A percentile compares a stretch with the other conserved stretches of the same genome.
phyloP scores from a whole-genome alignment of 2,329 filamentous ascomycete species.

The Cordyceps cicadae region DNA sequence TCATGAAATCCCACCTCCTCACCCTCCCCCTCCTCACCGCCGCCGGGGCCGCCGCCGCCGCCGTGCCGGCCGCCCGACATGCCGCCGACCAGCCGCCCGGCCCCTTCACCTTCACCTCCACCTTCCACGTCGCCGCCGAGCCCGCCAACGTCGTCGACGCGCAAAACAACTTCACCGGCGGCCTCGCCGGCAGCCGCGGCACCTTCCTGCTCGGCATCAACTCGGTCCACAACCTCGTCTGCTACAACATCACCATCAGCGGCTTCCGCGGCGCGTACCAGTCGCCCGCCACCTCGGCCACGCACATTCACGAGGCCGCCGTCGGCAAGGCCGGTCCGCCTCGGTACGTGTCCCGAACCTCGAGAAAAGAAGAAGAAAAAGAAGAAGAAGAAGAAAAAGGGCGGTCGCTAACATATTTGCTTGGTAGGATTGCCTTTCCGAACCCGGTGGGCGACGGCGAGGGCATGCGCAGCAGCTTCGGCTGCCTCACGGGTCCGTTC shows the following conservation, averaged over 20 bases:
- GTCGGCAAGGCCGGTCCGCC: constrained; percentile 41
- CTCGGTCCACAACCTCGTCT: constrained; percentile 33
- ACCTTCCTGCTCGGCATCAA: constrained; percentile 47
- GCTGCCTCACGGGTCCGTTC: constrained; percentile 32
- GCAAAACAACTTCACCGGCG: constrained; percentile 29
- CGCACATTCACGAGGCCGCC: constrained; percentile 45
- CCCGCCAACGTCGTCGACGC: constrained; percentile 41
- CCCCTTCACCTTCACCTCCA: constrained; percentile 38
- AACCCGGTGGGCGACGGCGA: constrained; percentile 34
- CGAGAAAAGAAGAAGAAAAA: neutral
- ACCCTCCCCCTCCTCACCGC: neutral
- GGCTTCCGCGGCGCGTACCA: constrained; percentile 41
- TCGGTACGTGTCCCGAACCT: constrained; percentile 20
- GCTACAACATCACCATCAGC: constrained; percentile 43
- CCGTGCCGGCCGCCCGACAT: neutral
- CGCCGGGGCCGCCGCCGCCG: neutral
- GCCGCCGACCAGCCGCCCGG: neutral
- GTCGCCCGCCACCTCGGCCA: constrained; percentile 43
- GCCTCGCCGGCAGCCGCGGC: constrained; percentile 36
- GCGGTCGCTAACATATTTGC: neutral
- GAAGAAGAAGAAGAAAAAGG: neutral
- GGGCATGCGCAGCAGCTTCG: constrained; percentile 29
- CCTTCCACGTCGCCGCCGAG: constrained; percentile 38
- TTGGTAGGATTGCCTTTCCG: constrained; percentile 36
- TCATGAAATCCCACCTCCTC: neutral